Evolutionary conservation across 352 stramenopile genomes (phyloP), one percentile per base, ranked within the genome.

Genomic region (Phytophthora sansomeana): DNA sequence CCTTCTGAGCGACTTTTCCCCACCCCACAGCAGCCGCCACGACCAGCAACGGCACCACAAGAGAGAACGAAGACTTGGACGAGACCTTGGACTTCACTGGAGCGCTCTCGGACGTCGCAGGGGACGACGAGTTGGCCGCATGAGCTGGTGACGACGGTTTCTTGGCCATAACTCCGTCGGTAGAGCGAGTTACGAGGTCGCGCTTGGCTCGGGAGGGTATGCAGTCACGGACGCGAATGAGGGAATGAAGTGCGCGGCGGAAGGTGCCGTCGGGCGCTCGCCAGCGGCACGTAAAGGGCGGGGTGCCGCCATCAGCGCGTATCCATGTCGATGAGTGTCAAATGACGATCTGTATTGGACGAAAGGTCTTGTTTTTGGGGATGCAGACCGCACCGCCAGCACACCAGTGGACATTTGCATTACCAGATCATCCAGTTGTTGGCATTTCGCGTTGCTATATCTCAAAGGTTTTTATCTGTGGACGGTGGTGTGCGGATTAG

Each of bases 271-370:
- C 21, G 21, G 50, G 17, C 13, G 28, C 21, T 29, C 47, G 32
- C 9, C 44, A 17, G 9, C 30, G 26, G 39, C 63, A 54, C 14
- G 63, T 72, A 72, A 59, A 72, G 58, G 58, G 57, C 42, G 33
- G 44, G 49, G 24, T 46, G n/a, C 46, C 57, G 63, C 44, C 50
- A 51, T 39, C 64, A 72, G 39, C 49, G 64, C 64, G 64, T 72
- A 39, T 72, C 64, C 58, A 68, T 72, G 64, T 63, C 29, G 63
- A 66, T 48, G 48, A 66, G 50, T 61, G 63, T 56, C 56, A 43
- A 70, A 70, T 59, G 29, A 11, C 26, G 35, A 65, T 70, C 53
- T 69, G 46, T n/a, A 51, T 66, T 71, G 55, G 56, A 13, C 14
- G 10, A 61, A 58, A 63, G 70, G 10, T 4, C 6, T 9, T 6